A percentile compares a stretch with the other conserved stretches of the same genome.
Evolutionary conservation across 495 filamentous ascomycete species (phyloP).

Genomic region (Hypoxylon fuscum): DNA sequence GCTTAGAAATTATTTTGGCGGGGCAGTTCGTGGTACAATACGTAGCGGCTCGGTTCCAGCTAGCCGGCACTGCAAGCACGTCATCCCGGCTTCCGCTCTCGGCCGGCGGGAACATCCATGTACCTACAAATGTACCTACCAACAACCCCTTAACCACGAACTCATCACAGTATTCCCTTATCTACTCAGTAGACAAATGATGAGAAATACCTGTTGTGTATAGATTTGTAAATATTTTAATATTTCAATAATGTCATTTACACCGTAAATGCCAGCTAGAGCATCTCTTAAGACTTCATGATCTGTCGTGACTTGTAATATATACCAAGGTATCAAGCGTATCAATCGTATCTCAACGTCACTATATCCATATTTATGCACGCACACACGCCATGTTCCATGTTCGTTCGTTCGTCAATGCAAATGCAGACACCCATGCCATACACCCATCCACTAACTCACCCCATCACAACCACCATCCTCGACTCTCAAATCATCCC

Average conservation of each 20-base stretch:
- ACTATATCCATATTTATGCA: too few species aligned
- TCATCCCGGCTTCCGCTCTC: conserved; percentile 39
- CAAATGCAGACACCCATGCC: too few species aligned
- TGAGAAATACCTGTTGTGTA: too few species aligned
- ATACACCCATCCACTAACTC: too few species aligned
- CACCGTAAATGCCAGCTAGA: not conserved
- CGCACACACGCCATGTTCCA: too few species aligned
- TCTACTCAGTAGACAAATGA: not conserved
- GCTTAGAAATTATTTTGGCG: conserved; percentile 29
- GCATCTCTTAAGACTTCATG: too few species aligned
- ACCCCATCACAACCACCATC: conserved; percentile 4
- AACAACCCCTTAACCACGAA: too few species aligned
- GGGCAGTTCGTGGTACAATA: conserved; percentile 9
- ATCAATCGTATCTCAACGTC: not conserved
- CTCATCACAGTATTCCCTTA: too few species aligned
- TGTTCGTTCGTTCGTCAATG: not conserved
- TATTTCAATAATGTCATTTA: not conserved
- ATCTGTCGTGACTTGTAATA: too few species aligned
- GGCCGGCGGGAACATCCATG: conserved; percentile 4
- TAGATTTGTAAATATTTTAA: not conserved
- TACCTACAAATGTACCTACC: too few species aligned
- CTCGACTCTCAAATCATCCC: not conserved
- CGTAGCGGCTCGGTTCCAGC: conserved; percentile 30
- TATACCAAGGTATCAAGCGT: too few species aligned
- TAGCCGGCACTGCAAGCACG: conserved; percentile 28